A percentile compares a stretch with the other conserved stretches of the same genome.
Evolutionary conservation across 805 yeast species (phyloP).

Genomic region (Nakazawaea sp.): DNA sequence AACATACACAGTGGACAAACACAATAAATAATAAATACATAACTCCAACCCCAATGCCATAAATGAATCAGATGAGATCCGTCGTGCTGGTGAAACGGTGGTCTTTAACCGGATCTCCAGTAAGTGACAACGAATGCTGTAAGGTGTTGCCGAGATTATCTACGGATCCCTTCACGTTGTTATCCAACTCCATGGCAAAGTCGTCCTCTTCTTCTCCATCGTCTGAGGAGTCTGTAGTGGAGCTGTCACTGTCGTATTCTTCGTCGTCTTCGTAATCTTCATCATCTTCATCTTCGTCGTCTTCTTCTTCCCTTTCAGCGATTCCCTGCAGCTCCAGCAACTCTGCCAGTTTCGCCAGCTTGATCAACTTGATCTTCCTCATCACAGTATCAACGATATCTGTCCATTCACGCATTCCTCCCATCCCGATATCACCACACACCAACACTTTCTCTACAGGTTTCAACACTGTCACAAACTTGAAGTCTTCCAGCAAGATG

Average conservation of each 20-base stretch:
- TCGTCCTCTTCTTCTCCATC: conserved; percentile 16
- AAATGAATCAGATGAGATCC: conserved; percentile 10
- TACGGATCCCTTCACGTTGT: neutral
- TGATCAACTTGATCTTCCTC: conserved; percentile 56
- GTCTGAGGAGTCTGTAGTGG: conserved; percentile 5
- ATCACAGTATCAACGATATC: conserved; percentile 86
- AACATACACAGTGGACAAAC: too few species aligned
- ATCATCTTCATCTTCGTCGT: conserved; percentile 31
- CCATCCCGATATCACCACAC: conserved; percentile 98
- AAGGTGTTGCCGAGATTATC: conserved; percentile 3
- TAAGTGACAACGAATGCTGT: neutral
- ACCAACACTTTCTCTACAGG: conserved; percentile 94
- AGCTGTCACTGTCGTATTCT: conserved; percentile 25
- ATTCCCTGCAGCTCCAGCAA: conserved; percentile 41
- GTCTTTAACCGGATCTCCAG: conserved; percentile 6
- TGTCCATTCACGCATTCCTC: conserved; percentile 98
- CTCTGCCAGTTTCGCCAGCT: conserved; percentile 19
- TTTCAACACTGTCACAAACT: conserved; percentile 87
- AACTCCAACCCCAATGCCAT: neutral
- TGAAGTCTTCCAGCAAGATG: conserved; percentile 81
- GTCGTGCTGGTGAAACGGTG: conserved; percentile 9
- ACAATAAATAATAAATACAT: conserved; percentile 15
- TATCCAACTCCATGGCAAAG: conserved; percentile 7
- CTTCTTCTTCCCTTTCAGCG: conserved; percentile 37
- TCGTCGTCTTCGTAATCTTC: conserved; percentile 33